A percentile compares a stretch with the other conserved stretches of the same genome.
These are phyloP conservation scores for Coemansia sp. DNA, from an alignment of 192 early-diverging fungal genomes.

Conservation along the genomic window DNA sequence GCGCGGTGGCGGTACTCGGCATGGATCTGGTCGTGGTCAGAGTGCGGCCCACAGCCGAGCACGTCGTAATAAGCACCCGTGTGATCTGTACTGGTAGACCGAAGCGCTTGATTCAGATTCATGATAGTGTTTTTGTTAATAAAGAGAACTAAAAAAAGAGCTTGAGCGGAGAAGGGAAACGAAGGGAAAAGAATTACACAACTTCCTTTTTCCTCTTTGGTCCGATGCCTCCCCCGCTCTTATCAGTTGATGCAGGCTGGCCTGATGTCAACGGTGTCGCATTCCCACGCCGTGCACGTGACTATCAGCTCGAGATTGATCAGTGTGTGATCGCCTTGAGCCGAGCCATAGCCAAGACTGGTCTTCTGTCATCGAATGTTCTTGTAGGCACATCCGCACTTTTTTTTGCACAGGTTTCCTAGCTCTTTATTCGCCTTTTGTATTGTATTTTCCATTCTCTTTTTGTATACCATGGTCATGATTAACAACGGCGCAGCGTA, in stretches of 20 bases:
- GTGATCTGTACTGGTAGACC: too few relatives aligned
- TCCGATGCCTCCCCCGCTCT: too few relatives aligned
- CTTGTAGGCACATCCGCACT: not conserved
- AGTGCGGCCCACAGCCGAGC: constrained; percentile 26
- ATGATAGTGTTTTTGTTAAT: too few relatives aligned
- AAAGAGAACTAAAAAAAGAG: too few relatives aligned
- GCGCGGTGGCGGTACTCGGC: constrained; percentile 24
- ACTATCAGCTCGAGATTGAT: too few relatives aligned
- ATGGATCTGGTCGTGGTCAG: constrained; percentile 26
- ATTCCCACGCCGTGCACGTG: not conserved
- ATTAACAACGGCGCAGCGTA: constrained; percentile 11
- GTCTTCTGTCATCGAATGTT: not conserved
- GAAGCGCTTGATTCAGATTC: constrained; percentile 6
- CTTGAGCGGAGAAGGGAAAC: not conserved
- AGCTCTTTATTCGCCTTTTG: not conserved
- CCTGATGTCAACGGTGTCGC: too few relatives aligned
- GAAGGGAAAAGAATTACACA: too few relatives aligned
- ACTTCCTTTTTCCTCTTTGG: too few relatives aligned
- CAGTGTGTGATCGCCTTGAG: not conserved
- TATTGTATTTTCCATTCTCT: constrained; percentile 5
- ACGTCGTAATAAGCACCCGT: constrained; percentile 50
- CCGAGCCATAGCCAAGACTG: not conserved
- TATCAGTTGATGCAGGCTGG: too few relatives aligned
- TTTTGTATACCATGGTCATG: not conserved
- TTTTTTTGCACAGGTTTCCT: not conserved